Percentiles rank a stretch among this genome's conserved stretches.
These are phyloP conservation scores for Suillus americanus DNA, from an alignment of 768 basidiomycete species.

Conservation along the genomic window DNA sequence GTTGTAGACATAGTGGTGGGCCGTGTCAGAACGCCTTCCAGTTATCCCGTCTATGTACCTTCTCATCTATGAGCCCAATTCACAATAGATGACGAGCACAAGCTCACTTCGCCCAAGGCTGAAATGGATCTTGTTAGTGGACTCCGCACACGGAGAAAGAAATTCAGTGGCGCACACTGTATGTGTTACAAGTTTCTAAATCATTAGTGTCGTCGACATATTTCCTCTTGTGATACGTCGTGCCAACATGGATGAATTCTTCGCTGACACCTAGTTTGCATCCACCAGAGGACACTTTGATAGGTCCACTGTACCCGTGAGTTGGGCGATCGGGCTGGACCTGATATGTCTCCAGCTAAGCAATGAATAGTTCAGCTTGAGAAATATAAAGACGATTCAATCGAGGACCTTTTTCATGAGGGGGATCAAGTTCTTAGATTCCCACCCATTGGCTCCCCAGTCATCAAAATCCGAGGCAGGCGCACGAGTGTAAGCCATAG, in stretches of 20 bases:
- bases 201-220: background rate
- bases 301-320: background rate
- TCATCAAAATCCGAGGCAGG: background rate
- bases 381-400: background rate
- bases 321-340: background rate
- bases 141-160: background rate
- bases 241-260: background rate
- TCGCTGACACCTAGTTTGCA: background rate
- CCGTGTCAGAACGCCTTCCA: background rate
- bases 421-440: background rate
- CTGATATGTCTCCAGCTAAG: background rate
- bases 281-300: background rate
- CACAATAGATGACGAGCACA: background rate
- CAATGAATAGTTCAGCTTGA: background rate
- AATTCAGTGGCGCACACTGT: background rate
- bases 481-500: background rate
- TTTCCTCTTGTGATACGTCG: background rate
- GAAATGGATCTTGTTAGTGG: background rate
- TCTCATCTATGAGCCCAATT: background rate
- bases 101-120: background rate
- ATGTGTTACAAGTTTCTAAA: background rate
- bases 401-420: background rate
- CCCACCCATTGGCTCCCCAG: background rate
- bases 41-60: background rate
- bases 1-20: no score